Base-by-base conservation (phyloP, 768 basidiomycete genomes). In the Suillus spraguei region DNA sequence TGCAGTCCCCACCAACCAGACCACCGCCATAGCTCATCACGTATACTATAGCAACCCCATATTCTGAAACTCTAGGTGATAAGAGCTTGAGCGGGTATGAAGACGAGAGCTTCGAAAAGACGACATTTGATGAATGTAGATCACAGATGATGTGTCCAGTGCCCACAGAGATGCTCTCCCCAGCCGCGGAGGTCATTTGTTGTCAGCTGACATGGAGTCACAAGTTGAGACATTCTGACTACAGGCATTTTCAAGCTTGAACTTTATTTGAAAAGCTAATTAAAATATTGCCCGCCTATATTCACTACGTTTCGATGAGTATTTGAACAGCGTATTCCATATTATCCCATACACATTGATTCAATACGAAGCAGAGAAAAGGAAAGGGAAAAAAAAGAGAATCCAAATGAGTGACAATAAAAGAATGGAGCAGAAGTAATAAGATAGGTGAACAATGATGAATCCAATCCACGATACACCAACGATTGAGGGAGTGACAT, bases 11-110 rank as follows among this genome's bases (percentile, higher is more conserved):
- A 6, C 89, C 87, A 42, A 99, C 91, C 11, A 99, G 82, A 3
- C 96, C 96, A 13, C 96, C 96, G 0, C 96, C 96, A 68, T 98
- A 99, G 41, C 87, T 88, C 63, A 98, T 73, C 20, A 92, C 79
- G 68, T 97, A 98, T 20, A 87, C 87, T 58, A 92, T 77, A 11
- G 85, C 90, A 38, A 93, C 80, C 5, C 79, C 74, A 36, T 79
- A 76, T 44, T 78, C 76, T 44, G 76, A 66, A 11, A 86, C 76
- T 55, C 82, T 82, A 2, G 94, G 93, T 3, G 94, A 89, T 62
- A 96, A 79, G 39, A 97, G 85, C 73, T 97, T 97, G 69, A 97
- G 80, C 10, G 95, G 95, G 71, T 97, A 97, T 2, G 87, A 82
- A 9, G 88, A 91, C 11, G 88, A 87, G 20, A 95, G 81, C 68